Base-by-base conservation (phyloP, 208 protist genomes). In the Leishmania tarentolae region DNA sequence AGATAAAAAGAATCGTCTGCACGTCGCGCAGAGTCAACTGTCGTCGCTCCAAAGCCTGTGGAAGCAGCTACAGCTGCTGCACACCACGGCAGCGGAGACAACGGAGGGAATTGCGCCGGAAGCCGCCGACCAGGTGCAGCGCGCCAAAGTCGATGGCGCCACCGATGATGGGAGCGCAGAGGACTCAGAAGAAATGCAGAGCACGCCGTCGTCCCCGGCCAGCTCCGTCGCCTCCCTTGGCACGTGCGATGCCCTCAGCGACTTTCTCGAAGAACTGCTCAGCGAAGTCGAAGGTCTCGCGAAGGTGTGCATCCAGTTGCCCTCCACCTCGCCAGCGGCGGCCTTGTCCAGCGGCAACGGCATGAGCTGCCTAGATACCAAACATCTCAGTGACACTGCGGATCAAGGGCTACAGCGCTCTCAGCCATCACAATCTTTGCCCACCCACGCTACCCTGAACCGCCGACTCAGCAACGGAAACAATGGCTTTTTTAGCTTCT, bases 401-500 rank as follows among this genome's bases (percentile, higher is more conserved):
- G 24, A 44, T 44, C 42, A 46, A 52, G 28, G 46, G 59, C 44
- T 21, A 11, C 46, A 80, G 74, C 42, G n/a, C 69, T 21, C 69
- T 17, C 42, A 52, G 17, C 19, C 76, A 46, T 42, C 76, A 21
- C 61, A 56, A 17, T 52, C 35, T 24, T 71, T 61, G 11, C 42
- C 82, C 42, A 85, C 82, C 28, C 76, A 82, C 82, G 75, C 70
- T 47, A 47, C 82, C 8, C 77, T 79, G 59, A 81, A 85, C 56
- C 82, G 77, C 31, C 61, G 74, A 42, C 66, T 87, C 19, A 85
- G 83, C 65, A 74, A 86, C 13, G 83, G 84, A 52, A 87, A 81
- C 79, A 88, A 87, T 63, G 88, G 88, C 71, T 94, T 89, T 77
- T 94, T 92, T 69, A 88, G 84, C 69, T 94, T 88, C 84, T 94